These are phyloP conservation scores for Neonectria faginata DNA, from an alignment of 2,329 filamentous ascomycete species.

Conservation along the genomic window DNA sequence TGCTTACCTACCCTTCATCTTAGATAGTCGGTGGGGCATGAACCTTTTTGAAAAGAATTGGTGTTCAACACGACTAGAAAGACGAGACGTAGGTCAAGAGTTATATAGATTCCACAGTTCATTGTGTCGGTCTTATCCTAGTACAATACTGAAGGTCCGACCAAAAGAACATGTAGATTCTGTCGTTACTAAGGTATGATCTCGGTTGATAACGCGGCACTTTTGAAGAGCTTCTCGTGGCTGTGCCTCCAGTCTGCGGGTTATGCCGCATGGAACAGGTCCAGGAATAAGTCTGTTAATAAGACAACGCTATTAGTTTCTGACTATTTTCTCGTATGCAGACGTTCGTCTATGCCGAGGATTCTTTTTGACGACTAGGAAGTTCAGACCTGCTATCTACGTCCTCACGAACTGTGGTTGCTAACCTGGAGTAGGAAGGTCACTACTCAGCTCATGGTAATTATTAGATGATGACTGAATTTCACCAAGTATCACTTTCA, in stretches of 20 bases:
- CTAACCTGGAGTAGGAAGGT: neutral
- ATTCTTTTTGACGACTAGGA: neutral
- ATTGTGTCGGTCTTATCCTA: neutral
- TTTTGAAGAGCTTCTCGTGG: neutral
- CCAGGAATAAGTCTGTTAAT: neutral
- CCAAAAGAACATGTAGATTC: neutral
- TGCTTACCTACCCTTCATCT: no score
- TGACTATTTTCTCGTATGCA: neutral
- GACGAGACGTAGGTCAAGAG: neutral
- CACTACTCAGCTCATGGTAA: neutral
- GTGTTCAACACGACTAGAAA: rapidly evolving
- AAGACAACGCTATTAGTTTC: neutral
- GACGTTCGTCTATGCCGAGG: neutral
- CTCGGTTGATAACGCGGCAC: neutral
- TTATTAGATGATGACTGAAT: neutral
- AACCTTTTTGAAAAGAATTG: no score
- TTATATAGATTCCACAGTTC: neutral
- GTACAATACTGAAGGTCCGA: neutral
- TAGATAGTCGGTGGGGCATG: no score
- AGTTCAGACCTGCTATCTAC: neutral
- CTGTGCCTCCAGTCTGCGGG: neutral
- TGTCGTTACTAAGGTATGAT: no score
- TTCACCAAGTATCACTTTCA: neutral
- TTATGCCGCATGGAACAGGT: neutral
- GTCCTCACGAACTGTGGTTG: neutral